Evolutionary conservation across 257 asterid genomes (phyloP), one percentile per base, ranked within the genome.

Genomic region (Avicennia marina): DNA sequence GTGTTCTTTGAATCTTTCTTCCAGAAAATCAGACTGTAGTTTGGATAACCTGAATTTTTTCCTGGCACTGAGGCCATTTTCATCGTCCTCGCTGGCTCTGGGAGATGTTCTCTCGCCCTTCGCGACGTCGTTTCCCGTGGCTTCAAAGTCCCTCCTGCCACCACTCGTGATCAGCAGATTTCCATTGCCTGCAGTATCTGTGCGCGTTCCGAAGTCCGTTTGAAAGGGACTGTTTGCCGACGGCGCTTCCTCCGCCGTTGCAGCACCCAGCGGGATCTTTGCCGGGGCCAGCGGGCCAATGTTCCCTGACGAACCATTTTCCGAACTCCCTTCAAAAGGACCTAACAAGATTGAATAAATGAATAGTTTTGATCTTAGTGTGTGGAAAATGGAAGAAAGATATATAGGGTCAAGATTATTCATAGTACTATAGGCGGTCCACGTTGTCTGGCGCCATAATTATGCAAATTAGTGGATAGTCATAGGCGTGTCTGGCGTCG

Each of bases 1-100:
- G 79, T 78, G 89, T 60, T 78, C 82, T 69, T 80, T 86, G 62
- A 86, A 86, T 59, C 85, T 83, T 45, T 83, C 78, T 74, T 86
- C 95, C 10, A 86, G 95, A 68, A 58, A 82, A 64, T 89, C 91
- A 16, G 95, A 78, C 47, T 86, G 95, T 54, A 83, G 73, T 69
- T 83, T 86, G 0, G 95, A 80, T 0, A 86, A 72, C 51, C 95
- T 71, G 11, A 86, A 83, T 6, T 86, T 86, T 67, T 80, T 86
- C 17, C 84, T 52, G 4, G 70, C 51, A 58, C 68, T 78, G 2
- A 58, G 44, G 19, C 76, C 83, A 11, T 78, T 75, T 25, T 84
- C 95, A 13, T 85, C 91, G 3, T 76, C 87, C 38, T 76, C 84
- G 19, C 82, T 80, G 15, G 69, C 83, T 34, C 82, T 47, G 1